phyloP scores from a whole-genome alignment of 805 yeast species.

The Yarrowia phangngaensis region DNA sequence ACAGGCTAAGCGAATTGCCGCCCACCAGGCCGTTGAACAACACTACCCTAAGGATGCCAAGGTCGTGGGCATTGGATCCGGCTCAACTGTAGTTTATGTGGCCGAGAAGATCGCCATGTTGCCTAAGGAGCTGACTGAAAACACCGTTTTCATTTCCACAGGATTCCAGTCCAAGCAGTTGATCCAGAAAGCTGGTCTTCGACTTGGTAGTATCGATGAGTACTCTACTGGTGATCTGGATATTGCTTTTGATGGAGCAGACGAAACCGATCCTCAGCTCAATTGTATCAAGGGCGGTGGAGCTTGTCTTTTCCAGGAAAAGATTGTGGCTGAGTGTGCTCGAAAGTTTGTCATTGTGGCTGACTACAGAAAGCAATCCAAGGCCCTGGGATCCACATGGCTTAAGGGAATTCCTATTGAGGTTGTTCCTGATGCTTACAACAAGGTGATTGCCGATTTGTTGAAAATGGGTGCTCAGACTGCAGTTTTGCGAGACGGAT shows the following conservation, averaged over 20 bases:
- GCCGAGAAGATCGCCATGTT: slow-evolving; percentile 88
- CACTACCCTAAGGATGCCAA: slow-evolving; percentile 64
- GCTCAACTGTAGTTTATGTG: slow-evolving; percentile 94
- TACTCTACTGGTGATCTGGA: slow-evolving; percentile 62
- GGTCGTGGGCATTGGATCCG: slow-evolving; percentile 92
- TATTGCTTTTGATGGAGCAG: slow-evolving; percentile 97
- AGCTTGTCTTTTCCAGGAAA: slow-evolving; percentile 95
- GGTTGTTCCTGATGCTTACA: slow-evolving; percentile 84
- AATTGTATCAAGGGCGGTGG: slow-evolving; percentile 98
- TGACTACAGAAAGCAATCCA: slow-evolving; percentile 80
- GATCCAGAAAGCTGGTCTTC: slow-evolving; percentile 75
- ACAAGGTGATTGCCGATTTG: slow-evolving; percentile 66
- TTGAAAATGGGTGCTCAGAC: slow-evolving; percentile 57
- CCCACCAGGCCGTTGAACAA: slow-evolving; percentile 88
- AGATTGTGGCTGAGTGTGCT: slow-evolving; percentile 81
- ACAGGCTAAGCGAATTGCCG: slow-evolving; percentile 84
- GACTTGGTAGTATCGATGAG: slow-evolving; percentile 78
- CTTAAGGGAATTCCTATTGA: slow-evolving; percentile 91
- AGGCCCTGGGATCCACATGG: slow-evolving; percentile 76
- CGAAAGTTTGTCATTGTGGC: slow-evolving; percentile 81
- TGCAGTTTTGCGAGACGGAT: slow-evolving; percentile 75
- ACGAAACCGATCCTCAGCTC: slow-evolving; percentile 78
- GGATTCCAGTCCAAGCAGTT: slow-evolving; percentile 92
- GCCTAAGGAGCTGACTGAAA: slow-evolving; percentile 43
- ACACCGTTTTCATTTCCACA: slow-evolving; percentile 83